Evolutionary conservation across 257 asterid genomes (phyloP).

Genomic region (Striga asiatica): DNA sequence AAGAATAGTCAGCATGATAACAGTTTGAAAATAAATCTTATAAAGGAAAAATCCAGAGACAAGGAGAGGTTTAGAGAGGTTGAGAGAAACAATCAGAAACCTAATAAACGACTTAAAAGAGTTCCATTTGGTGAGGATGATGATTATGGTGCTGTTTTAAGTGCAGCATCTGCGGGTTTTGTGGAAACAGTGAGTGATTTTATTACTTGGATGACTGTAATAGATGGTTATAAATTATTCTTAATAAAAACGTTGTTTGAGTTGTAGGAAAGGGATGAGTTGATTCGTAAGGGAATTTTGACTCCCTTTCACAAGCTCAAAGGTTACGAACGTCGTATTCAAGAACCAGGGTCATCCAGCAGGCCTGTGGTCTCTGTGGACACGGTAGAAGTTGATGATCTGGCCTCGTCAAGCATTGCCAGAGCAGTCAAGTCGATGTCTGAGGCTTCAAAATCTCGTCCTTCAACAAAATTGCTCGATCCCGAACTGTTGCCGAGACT

Average conservation of each 20-base stretch:
- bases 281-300: conserved; percentile 81
- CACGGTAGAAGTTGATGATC: conserved; percentile 25
- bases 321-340: conserved; percentile 87
- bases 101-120: conserved; percentile 43
- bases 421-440: conserved; percentile 60
- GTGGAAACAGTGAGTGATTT: conserved; percentile 81
- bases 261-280: conserved; percentile 88
- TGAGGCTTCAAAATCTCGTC: conserved; percentile 78
- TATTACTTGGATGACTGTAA: too few relatives aligned
- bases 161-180: conserved; percentile 83
- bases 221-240: background rate
- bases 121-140: conserved; percentile 59
- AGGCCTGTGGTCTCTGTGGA: conserved; percentile 24
- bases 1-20: conserved; percentile 26
- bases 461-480: conserved; percentile 75
- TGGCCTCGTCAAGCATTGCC: conserved; percentile 64
- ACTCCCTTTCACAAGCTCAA: conserved; percentile 94
- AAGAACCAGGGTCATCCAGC: conserved; percentile 56
- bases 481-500: conserved; percentile 59
- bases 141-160: conserved; percentile 75
- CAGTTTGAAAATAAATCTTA: conserved; percentile 37
- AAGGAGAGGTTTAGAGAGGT: conserved; percentile 33
- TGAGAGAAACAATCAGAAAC: conserved; percentile 30
- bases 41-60: conserved; percentile 46
- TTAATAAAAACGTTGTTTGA: conserved; percentile 20